Evolutionary conservation across 148 eudicot species (phyloP), one percentile per base, ranked within the genome.

Genomic region (Pharnaceum exiguum): DNA sequence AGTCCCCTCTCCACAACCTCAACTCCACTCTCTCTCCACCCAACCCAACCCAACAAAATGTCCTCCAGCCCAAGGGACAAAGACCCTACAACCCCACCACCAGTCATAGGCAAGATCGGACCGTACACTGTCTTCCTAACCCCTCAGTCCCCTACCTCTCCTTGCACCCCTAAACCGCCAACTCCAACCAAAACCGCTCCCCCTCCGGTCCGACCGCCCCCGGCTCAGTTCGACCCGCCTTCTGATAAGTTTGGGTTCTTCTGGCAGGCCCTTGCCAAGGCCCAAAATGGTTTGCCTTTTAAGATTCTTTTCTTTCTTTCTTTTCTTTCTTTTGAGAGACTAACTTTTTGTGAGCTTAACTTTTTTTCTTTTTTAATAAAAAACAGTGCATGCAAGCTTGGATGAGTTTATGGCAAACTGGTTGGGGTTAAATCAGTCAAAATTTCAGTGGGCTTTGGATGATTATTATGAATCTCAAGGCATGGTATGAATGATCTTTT

Each of bases 361-460:
- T 13, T 45, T 56, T 29, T 42, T 45, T 26, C 1, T 51, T 28
- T 45, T 10, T 46, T 43, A 70, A 47, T 47, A 40, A 29, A 36
- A 45, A 9, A 0, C 28, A 93, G 98, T 84, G 12, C 96, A 93
- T 79, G 82, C 96, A 45, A 88, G 87, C 70, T 75, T 93, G 78
- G 98, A 93, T 65, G 88, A 79, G 74, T 74, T 75, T 17, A 81
- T 93, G 71, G 96, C 98, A 2, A 79, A 80, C 65, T 93, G 96
- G 98, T 70, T 93, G 60, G 98, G 98, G 27, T 57, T 93, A 61
- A 82, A 93, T 76, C 95, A 88, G 56, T 93, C 98, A 2, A 93
- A 88, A 66, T 93, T 85, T 78, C 98, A 93, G 65, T 93, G 98
- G 98, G 98, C 98, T 5, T 80, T 93, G 74, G 81, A 93, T 76